These are phyloP conservation scores for Cladophialophora bantiana DNA, from an alignment of 2,329 filamentous ascomycete species.

Conservation along the genomic window DNA sequence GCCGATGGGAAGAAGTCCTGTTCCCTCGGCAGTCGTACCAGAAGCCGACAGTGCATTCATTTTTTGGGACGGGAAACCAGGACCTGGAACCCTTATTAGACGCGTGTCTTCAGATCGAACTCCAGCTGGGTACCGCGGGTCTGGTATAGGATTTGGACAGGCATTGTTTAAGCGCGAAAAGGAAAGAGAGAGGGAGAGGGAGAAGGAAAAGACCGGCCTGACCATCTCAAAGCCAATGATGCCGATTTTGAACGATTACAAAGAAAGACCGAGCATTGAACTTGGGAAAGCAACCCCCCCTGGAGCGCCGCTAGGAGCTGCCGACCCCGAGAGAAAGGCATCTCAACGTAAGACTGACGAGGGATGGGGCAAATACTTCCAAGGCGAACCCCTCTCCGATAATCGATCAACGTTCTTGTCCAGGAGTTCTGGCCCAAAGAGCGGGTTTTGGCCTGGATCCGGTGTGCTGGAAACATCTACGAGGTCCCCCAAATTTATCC, in stretches of 20 bases:
- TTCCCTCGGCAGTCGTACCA: slow-evolving; percentile 46
- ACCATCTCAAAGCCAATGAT: slow-evolving; percentile 41
- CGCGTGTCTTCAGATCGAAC: slow-evolving; percentile 35
- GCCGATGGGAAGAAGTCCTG: slow-evolving; percentile 54
- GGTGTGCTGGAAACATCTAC: slow-evolving; percentile 45
- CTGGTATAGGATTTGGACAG: slow-evolving; percentile 33
- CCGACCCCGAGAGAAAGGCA: slow-evolving; percentile 27
- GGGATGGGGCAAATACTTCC: slow-evolving; percentile 59
- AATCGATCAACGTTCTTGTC: slow-evolving; percentile 33
- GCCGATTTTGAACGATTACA: slow-evolving; percentile 37
- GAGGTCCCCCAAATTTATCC: slow-evolving; percentile 47
- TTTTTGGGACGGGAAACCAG: slow-evolving; percentile 45
- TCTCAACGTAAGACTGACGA: slow-evolving; percentile 54
- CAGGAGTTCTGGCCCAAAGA: slow-evolving; percentile 37
- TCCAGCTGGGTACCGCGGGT: slow-evolving; percentile 28
- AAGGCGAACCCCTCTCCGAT: slow-evolving; percentile 43
- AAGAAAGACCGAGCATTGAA: slow-evolving; percentile 38
- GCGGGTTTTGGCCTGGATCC: slow-evolving; percentile 51
- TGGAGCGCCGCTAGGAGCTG: slow-evolving; percentile 19
- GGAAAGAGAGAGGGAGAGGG: slow-evolving; percentile 35
- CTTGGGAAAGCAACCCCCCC: slow-evolving; percentile 36
- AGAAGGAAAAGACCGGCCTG: slow-evolving; percentile 36
- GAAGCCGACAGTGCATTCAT: slow-evolving; percentile 45
- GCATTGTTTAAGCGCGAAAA: slow-evolving; percentile 38
- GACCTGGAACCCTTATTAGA: slow-evolving; percentile 46